A percentile compares a stretch with the other conserved stretches of the same genome.
Evolutionary conservation across 2,329 filamentous ascomycete genomes (phyloP).

Genomic region (Arthrobotrys megalospora): DNA sequence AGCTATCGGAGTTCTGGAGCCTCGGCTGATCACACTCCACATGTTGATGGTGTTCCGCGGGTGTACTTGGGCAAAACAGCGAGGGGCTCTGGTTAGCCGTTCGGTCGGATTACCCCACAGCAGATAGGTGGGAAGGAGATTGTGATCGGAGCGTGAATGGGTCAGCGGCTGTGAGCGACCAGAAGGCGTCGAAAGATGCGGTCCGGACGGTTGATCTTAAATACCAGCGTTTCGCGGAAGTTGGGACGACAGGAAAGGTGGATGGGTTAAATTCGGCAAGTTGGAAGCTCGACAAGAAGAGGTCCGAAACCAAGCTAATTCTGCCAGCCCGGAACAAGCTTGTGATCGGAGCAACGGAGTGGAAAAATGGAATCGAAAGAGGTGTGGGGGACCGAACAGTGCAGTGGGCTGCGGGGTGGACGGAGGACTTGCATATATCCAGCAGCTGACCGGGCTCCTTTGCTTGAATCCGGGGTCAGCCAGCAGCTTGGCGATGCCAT

Average conservation of each 20-base stretch:
- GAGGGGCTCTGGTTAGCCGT: slow-evolving; percentile 50
- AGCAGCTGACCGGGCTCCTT: slow-evolving; percentile 38
- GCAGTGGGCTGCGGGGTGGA: slow-evolving; percentile 39
- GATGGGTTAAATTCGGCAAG: slow-evolving; percentile 59
- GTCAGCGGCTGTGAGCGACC: slow-evolving; percentile 44
- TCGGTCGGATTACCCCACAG: slow-evolving; percentile 50
- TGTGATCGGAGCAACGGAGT: slow-evolving; percentile 62
- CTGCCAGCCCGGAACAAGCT: slow-evolving; percentile 34
- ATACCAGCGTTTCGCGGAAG: slow-evolving; percentile 40
- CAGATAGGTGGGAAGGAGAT: slow-evolving; percentile 44
- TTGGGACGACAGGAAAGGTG: slow-evolving; percentile 36
- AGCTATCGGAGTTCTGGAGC: slow-evolving; percentile 53
- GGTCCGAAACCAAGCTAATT: slow-evolving; percentile 50
- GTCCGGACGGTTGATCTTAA: slow-evolving; percentile 56
- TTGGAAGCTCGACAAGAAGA: slow-evolving; percentile 42
- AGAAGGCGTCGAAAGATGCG: slow-evolving; percentile 44
- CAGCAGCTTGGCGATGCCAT: slow-evolving; percentile 42
- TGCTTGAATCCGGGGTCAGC: slow-evolving; percentile 45
- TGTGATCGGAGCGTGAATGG: slow-evolving; percentile 36
- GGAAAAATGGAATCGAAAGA: slow-evolving; percentile 49
- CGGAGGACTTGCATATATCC: slow-evolving; percentile 42
- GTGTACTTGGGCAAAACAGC: slow-evolving; percentile 31
- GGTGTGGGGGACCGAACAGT: slow-evolving; percentile 35
- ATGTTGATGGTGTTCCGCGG: slow-evolving; percentile 59
- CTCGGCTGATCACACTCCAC: slow-evolving; percentile 62